Conservation (phyloP, 1,139 yeast genomes). For the Yamadazyma buinensis region DNA sequence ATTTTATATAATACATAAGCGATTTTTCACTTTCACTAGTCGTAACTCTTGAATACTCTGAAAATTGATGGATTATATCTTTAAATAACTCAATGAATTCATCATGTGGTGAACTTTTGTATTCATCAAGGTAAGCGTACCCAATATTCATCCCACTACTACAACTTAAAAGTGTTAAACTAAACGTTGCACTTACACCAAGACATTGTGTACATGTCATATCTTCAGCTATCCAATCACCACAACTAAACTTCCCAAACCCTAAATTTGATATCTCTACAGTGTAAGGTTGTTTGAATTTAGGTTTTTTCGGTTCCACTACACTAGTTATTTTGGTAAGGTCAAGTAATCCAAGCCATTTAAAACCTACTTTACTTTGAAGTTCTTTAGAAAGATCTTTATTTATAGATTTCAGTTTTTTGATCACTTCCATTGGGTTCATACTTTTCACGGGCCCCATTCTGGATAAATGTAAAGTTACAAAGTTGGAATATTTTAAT, state of each 20-base stretch:
- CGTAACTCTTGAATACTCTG: too few relatives aligned
- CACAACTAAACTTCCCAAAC: not conserved
- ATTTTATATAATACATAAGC: too few relatives aligned
- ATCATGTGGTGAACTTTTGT: not conserved
- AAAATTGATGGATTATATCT: too few relatives aligned
- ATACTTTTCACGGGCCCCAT: too few relatives aligned
- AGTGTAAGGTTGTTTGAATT: not conserved
- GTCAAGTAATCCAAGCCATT: not conserved
- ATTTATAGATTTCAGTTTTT: not conserved
- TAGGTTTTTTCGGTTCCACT: not conserved
- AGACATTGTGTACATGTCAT: not conserved
- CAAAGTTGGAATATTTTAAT: not conserved
- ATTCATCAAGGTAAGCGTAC: not conserved
- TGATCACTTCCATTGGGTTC: too few relatives aligned
- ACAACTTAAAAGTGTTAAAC: not conserved
- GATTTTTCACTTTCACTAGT: too few relatives aligned
- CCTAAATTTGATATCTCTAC: not conserved
- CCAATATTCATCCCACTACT: not conserved
- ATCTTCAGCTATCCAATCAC: not conserved
- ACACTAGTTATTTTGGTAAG: not conserved
- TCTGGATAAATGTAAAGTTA: not conserved
- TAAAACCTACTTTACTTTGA: not conserved
- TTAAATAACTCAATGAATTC: not conserved
- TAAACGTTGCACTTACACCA: not conserved
- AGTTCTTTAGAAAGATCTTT: not conserved